Evolutionary conservation across 2,329 filamentous ascomycete species (phyloP).

Genomic region (Dactylella cylindrospora): DNA sequence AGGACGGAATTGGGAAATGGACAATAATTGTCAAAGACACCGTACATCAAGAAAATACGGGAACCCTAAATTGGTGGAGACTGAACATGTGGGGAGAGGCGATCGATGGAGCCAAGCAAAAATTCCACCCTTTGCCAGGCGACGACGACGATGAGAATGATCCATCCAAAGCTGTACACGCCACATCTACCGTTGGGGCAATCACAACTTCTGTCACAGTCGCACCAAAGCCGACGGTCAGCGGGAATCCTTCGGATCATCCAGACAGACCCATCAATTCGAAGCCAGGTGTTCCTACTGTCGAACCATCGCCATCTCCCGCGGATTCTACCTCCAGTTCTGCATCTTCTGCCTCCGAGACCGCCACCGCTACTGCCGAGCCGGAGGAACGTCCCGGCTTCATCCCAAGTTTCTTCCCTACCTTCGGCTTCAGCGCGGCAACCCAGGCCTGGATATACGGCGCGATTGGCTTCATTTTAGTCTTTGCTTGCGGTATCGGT

Average conservation of each 20-base stretch:
- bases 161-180: conserved; percentile 58
- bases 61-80: conserved; percentile 86
- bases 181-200: conserved; percentile 45
- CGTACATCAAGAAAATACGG: conserved; percentile 71
- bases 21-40: conserved; percentile 87
- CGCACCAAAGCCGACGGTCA: conserved; percentile 30
- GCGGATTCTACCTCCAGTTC: conserved; percentile 50
- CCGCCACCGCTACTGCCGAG: conserved; percentile 15
- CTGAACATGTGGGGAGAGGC: conserved; percentile 91
- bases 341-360: conserved; percentile 8
- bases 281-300: conserved; percentile 56
- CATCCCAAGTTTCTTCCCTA: conserved; percentile 83
- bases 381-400: conserved; percentile 57
- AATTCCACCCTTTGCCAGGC: conserved; percentile 75
- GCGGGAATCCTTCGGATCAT: conserved; percentile 55
- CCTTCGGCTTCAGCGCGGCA: conserved; percentile 81
- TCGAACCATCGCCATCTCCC: conserved; percentile 47
- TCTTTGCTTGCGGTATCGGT: conserved; percentile 80
- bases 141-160: conserved; percentile 66
- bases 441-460: conserved; percentile 95
- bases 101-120: conserved; percentile 72
- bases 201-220: conserved; percentile 37
- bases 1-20: conserved; percentile 84
- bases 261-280: conserved; percentile 61
- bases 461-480: conserved; percentile 75